Percentiles rank a stretch among this genome's conserved stretches.
Conservation (phyloP, 371 early-diverging fungal genomes). For the Apophysomyces elegans region DNA sequence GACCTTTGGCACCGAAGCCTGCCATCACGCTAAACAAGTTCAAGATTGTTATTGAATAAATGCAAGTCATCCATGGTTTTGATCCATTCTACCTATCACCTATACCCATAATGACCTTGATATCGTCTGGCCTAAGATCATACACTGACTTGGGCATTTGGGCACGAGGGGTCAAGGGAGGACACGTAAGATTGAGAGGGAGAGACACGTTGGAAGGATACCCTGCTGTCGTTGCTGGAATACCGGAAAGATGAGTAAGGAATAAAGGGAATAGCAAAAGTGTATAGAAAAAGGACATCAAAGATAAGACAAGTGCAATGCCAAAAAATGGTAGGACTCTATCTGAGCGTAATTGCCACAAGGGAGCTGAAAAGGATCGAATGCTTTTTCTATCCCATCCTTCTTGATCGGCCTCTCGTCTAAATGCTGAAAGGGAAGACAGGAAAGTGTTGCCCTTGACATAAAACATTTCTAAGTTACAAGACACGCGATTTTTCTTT, state of each 20-base stretch:
- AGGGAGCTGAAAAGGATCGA: not conserved
- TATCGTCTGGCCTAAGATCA: conserved; percentile 65
- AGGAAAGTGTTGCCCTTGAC: conserved; percentile 40
- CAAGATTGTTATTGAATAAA: not conserved
- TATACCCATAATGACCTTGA: conserved; percentile 62
- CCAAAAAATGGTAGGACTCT: conserved; percentile 11
- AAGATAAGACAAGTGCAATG: conserved; percentile 1
- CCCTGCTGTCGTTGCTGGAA: not conserved
- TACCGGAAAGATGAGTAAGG: conserved; percentile 1
- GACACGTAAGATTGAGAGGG: conserved; percentile 36
- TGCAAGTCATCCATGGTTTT: not conserved
- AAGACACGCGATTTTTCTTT: no score
- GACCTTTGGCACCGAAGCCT: conserved; percentile 61
- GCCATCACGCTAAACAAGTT: conserved; percentile 60
- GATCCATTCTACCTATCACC: conserved; percentile 57
- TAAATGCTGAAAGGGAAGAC: conserved; percentile 25
- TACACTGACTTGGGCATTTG: conserved; percentile 29
- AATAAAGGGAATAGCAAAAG: conserved; percentile 26
- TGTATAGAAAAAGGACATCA: conserved; percentile 28
- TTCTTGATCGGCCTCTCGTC: not conserved
- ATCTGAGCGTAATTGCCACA: conserved; percentile 4
- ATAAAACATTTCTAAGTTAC: conserved; percentile 34
- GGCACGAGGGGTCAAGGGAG: conserved; percentile 34
- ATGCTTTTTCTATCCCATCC: not conserved
- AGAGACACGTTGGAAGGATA: not conserved